Base-by-base conservation (phyloP, 164 flowering plant genomes). In the Magnolia officinalis region DNA sequence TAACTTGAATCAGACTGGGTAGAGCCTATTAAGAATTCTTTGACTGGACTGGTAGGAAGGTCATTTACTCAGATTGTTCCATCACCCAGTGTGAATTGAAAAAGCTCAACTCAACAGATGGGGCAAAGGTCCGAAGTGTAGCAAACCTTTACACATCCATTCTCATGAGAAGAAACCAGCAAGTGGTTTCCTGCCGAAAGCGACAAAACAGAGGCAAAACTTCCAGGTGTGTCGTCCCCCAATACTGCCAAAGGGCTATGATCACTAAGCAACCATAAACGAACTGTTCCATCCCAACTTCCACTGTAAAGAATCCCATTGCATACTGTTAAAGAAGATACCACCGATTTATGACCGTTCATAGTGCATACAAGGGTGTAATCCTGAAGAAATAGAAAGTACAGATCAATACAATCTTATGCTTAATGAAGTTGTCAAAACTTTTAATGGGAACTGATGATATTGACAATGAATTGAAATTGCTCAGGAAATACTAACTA, bases 261-360 rank as follows among this genome's bases (percentile, higher is more conserved):
- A 82, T 94, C 92, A 78, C 81, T 80, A 37, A 94, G 88, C 82
- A 85, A 88, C 99, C 99, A 96, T 73, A 96, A 79, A 16, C 94
- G 87, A 55, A 96, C 80, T 11, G 95, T 92, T 80, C 99, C 99
- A 82, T 96, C 99, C 97, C 96, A 94, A 74, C 99, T 94, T n/a
- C 99, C 99, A 85, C 99, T 96, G 70, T 94, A 96, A 59, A 96
- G 94, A 79, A 92, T 86, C 59, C 94, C 96, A 78, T 86, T 79
- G 71, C 84, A 74, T 72, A 88, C 87, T 31, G 83, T 84, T 73
- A 96, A 78, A 3, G 90, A 63, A 59, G 97, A 94, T 73, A 96
- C 97, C 9, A 86, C 94, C 29, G 99, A 92, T 81, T 83, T 96
- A 76, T 96, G 99, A 75, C 98, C 98, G 71, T 65, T 82, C 98